Evolutionary conservation across 371 early-diverging fungal species (phyloP).

Genomic region (Lichtheimia corymbifera): DNA sequence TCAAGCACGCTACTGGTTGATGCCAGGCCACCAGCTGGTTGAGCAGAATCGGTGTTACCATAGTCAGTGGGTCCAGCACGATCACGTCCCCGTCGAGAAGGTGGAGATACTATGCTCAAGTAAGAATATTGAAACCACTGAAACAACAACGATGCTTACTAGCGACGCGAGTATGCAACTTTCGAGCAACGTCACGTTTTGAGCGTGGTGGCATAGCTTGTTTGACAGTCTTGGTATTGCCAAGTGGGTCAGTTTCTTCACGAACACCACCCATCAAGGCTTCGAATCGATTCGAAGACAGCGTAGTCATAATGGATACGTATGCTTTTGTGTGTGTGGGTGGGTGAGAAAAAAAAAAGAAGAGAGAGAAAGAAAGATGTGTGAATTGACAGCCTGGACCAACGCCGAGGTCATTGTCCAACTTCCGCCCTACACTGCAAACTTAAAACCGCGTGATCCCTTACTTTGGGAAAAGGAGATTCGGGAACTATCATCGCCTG

Average conservation of each 20-base stretch:
- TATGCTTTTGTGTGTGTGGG: too few species aligned
- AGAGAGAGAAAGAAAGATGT: background rate
- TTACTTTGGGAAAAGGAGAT: too few species aligned
- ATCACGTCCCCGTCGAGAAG: conserved; percentile 34
- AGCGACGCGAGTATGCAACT: conserved; percentile 13
- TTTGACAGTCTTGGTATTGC: conserved; percentile 31
- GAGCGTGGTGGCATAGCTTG: conserved; percentile 2
- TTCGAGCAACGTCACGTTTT: conserved; percentile 15
- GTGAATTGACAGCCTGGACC: background rate
- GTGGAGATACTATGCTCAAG: conserved; percentile 35
- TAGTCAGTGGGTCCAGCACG: conserved; percentile 9
- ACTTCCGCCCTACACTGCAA: too few species aligned
- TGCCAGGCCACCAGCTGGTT: background rate
- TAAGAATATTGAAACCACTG: background rate
- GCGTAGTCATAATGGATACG: conserved; percentile 24
- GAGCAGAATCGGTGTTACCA: background rate
- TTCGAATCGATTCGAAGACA: conserved; percentile 33
- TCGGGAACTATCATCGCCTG: too few species aligned
- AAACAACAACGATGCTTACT: background rate
- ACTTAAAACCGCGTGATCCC: too few species aligned
- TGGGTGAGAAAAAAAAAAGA: background rate
- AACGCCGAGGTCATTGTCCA: too few species aligned
- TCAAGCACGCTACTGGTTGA: too few species aligned
- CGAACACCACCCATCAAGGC: conserved; percentile 37
- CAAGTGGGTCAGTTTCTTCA: conserved; percentile 40